Percentiles rank a stretch among this genome's conserved stretches.
Evolutionary conservation across 306 rosid species (phyloP).

Genomic region (Arachis hypogaea): DNA sequence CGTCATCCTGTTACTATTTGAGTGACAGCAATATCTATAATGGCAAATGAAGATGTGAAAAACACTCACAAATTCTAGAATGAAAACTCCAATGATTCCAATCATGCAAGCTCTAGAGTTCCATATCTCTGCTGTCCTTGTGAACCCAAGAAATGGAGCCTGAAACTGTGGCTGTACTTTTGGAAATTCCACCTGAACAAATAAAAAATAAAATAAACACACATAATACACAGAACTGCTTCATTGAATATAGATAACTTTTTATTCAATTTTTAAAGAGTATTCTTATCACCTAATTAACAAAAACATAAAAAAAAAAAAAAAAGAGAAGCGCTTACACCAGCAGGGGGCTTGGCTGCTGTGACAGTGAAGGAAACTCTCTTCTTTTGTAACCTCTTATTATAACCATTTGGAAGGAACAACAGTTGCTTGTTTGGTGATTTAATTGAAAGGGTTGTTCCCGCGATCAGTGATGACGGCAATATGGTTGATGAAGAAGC

Average conservation of each 20-base stretch:
- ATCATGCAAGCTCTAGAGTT: slow-evolving; percentile 97
- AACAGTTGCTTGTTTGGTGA: slow-evolving; percentile 22
- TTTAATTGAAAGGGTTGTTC: slow-evolving; percentile 28
- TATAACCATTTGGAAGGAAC: slow-evolving; percentile 38
- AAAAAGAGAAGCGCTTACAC: slow-evolving; percentile 49
- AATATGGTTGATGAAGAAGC: slow-evolving; percentile 51
- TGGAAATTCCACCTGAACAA: slow-evolving; percentile 73
- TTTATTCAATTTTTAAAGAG: too few species aligned
- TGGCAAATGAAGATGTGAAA: neutral
- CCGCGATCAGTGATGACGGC: slow-evolving; percentile 53
- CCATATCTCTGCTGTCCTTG: slow-evolving; percentile 88
- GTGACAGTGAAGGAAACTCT: slow-evolving; percentile 50
- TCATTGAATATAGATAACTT: too few species aligned
- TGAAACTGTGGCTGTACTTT: slow-evolving; percentile 72
- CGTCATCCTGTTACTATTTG: too few species aligned
- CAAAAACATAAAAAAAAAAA: neutral
- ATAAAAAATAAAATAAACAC: neutral
- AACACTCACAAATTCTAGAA: slow-evolving; percentile 73
- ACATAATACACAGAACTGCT: neutral
- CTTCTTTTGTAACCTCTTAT: slow-evolving; percentile 6
- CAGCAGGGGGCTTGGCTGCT: slow-evolving; percentile 81
- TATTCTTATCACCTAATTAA: too few species aligned
- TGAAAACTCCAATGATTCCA: slow-evolving; percentile 79
- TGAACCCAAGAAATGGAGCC: slow-evolving; percentile 87
- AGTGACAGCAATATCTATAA: too few species aligned